Evolutionary conservation across 2,329 filamentous ascomycete genomes (phyloP).

Genomic region (Pyrenochaeta sp.): DNA sequence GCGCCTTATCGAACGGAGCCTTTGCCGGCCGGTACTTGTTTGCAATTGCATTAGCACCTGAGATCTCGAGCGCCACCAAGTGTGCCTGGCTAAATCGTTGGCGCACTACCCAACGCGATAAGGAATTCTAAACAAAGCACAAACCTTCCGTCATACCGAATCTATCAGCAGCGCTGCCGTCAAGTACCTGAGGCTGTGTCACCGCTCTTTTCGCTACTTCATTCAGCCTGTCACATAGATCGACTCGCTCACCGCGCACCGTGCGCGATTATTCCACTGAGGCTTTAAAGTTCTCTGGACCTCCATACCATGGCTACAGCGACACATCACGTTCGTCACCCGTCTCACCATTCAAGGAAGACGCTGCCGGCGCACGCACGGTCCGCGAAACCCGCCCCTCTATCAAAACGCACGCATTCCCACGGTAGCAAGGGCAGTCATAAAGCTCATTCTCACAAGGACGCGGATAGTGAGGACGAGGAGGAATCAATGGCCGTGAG

Average conservation of each 20-base stretch:
- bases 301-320: constrained; percentile 36
- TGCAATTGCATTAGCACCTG: constrained; percentile 15
- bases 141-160: constrained; percentile 35
- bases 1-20: constrained; percentile 5
- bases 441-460: constrained; percentile 34
- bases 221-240: constrained; percentile 34
- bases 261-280: constrained; percentile 39
- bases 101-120: constrained; percentile 43
- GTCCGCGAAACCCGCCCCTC: constrained; percentile 39
- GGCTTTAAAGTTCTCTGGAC: constrained; percentile 47
- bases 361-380: constrained; percentile 43
- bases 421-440: constrained; percentile 36
- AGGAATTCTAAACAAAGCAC: constrained; percentile 46
- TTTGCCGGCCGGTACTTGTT: constrained; percentile 5
- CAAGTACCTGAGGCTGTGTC: constrained; percentile 42
- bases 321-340: constrained; percentile 45
- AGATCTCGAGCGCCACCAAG: constrained; percentile 19
- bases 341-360: constrained; percentile 46
- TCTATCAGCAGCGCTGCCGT: constrained; percentile 34
- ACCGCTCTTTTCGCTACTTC: constrained; percentile 43
- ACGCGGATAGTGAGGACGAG: constrained; percentile 48
- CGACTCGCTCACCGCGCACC: constrained; percentile 31
- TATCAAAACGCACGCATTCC: constrained; percentile 44
- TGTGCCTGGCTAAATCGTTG: constrained; percentile 46
- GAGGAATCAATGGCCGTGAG: constrained; percentile 60